phyloP scores from a whole-genome alignment of 2,329 filamentous ascomycete genomes.

The Cercospora sp. region DNA sequence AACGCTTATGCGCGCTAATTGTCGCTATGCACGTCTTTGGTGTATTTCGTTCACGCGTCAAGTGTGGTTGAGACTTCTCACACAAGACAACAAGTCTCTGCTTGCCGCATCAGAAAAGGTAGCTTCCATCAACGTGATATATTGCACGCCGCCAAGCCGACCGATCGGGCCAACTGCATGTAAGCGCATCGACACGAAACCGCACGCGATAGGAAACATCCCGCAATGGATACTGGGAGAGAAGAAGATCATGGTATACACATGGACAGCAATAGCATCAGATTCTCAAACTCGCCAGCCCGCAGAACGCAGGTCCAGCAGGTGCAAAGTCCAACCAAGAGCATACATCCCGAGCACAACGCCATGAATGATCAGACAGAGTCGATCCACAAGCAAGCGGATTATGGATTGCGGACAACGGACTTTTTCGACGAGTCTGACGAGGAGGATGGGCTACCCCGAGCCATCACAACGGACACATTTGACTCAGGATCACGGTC shows the following conservation, averaged over 20 bases:
- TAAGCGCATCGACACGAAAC: conserved; percentile 7
- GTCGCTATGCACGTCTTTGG: not conserved
- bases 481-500: conserved; percentile 15
- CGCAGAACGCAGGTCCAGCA: conserved; percentile 38
- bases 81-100: not conserved
- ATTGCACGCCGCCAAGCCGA: not conserved
- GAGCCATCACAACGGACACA: conserved; percentile 1
- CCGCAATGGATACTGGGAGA: conserved; percentile 14
- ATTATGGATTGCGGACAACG: conserved; percentile 34
- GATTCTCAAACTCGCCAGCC: conserved; percentile 38
- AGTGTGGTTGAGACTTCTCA: not conserved
- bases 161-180: conserved; percentile 8
- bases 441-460: conserved; percentile 24
- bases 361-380: conserved; percentile 27
- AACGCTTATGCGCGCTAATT: conserved; percentile 12
- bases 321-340: conserved; percentile 38
- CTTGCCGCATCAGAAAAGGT: not conserved
- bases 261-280: conserved; percentile 20
- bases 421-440: conserved; percentile 42
- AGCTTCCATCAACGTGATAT: not conserved
- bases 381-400: conserved; percentile 35
- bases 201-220: not conserved
- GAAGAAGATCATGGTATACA: conserved; percentile 6
- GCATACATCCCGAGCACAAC: conserved; percentile 37
- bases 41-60: not conserved